Conservation (phyloP, 2,329 filamentous ascomycete genomes). For the Fusarium robinianum region DNA sequence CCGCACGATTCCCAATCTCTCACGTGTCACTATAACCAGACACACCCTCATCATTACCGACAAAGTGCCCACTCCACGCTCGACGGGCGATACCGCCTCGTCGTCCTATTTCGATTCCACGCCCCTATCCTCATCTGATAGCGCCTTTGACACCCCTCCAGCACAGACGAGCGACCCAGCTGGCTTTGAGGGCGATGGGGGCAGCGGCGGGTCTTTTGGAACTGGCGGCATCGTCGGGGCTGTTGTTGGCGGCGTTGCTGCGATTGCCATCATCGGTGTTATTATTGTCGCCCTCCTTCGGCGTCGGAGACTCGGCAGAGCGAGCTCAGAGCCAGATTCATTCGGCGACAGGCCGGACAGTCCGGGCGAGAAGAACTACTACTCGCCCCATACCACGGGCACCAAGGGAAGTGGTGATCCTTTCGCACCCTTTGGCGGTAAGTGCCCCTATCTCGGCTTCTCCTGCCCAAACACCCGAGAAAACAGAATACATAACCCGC, state of each 20-base stretch:
- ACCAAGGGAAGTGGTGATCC: slow-evolving; percentile 40
- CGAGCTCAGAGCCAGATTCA: slow-evolving; percentile 6
- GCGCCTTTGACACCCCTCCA: slow-evolving; percentile 12
- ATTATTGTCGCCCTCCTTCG: slow-evolving; percentile 30
- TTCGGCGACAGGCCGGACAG: slow-evolving; percentile 21
- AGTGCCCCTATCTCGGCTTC: slow-evolving; percentile 18
- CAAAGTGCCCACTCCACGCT: slow-evolving; percentile 28
- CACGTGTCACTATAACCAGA: slow-evolving; percentile 42
- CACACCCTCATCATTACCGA: slow-evolving; percentile 41
- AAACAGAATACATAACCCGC: slow-evolving; percentile 18
- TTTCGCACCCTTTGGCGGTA: slow-evolving; percentile 53
- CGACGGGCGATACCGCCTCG: slow-evolving; percentile 8
- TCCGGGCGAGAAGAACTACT: slow-evolving; percentile 37
- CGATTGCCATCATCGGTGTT: slow-evolving; percentile 35
- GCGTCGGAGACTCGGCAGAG: slow-evolving; percentile 18
- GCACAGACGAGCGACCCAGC: slow-evolving; percentile 10
- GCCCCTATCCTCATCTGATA: slow-evolving; percentile 9
- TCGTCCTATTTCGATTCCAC: slow-evolving; percentile 9
- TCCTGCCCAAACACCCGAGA: neutral
- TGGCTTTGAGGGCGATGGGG: slow-evolving; percentile 1
- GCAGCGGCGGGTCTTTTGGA: slow-evolving; percentile 24
- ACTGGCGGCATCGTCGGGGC: slow-evolving; percentile 43
- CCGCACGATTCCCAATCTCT: slow-evolving; percentile 43
- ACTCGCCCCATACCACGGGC: slow-evolving; percentile 35
- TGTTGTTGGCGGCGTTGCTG: slow-evolving; percentile 37